Base-by-base conservation (phyloP, 345 rosid species). In the Viola odorata region DNA sequence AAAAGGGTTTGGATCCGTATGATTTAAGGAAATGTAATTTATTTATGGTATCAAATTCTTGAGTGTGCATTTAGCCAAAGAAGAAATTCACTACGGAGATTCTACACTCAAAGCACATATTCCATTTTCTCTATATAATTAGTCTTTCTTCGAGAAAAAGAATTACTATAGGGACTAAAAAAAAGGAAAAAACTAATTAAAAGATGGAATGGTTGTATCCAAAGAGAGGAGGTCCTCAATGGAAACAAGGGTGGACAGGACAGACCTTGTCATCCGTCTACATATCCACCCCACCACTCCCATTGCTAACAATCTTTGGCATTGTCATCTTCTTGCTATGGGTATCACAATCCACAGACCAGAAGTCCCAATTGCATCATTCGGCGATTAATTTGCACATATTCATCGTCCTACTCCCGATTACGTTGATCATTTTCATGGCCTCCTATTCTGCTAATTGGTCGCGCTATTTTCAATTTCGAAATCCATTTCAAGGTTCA, bases 161-260 rank as follows among this genome's bases (percentile, higher is more conserved):
- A 56, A 41, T 13, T 5, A 23, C 2, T 23, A 23, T 23, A 23
- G 32, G 32, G 32, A 23, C 32, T 23, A 23, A 23, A 23, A 23
- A 3, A 61, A 40, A 12, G 44, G 15, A 14, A n/a, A 17, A 13
- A 10, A 40, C 32, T 23, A 23, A 23, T 23, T 36, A 7, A 11
- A 39, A 23, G 66, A 80, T 77, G 86, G 89, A 84, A n/a, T 80
- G 85, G 87, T 51, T 76, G 3, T 68, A 78, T 50, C 71, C 82
- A 0, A 76, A 17, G 57, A 80, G 85, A 75, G 78, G 85, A 58
- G 85, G 82, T 38, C 85, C 84, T 1, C 72, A 78, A 39, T 80
- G 87, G 85, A 84, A 82, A 70, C 81, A 74, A 12, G 80, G 84
- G 10, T 77, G 86, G 86, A 47, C 76, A 41, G 67, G 66, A 58